Evolutionary conservation across 2,329 filamentous ascomycete genomes (phyloP).

Genomic region (Plectosphaerella cucumerina): DNA sequence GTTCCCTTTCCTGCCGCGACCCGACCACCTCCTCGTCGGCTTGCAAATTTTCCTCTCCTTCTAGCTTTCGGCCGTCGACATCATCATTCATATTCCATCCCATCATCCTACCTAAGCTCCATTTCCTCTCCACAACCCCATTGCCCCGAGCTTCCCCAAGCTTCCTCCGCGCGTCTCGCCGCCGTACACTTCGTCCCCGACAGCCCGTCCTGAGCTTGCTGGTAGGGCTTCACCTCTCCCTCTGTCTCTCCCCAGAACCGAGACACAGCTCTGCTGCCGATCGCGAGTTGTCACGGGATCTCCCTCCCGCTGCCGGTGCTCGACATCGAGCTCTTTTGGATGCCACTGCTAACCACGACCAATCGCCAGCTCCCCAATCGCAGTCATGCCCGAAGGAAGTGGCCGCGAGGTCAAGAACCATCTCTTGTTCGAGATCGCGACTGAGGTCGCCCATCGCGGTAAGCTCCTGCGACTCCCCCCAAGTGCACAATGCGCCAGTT

Average conservation of each 20-base stretch:
- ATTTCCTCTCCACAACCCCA: not conserved
- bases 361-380: not conserved
- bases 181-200: not conserved
- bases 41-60: not conserved
- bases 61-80: not conserved
- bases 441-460: constrained; percentile 96
- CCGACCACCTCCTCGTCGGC: not conserved
- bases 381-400: not conserved
- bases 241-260: not conserved
- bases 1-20: constrained; percentile 8
- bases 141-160: not conserved
- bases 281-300: not conserved
- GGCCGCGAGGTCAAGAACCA: constrained; percentile 84
- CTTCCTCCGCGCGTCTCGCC: not conserved
- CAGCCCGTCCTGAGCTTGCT: not conserved
- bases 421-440: constrained; percentile 93
- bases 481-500: not conserved
- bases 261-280: not conserved
- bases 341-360: not conserved
- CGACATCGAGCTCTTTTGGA: not conserved
- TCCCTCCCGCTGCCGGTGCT: not conserved
- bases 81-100: not conserved
- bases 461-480: constrained; percentile 25
- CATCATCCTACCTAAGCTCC: not conserved
- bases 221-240: not conserved